These are phyloP conservation scores for Aspergillus calidoustus DNA, from an alignment of 2,329 filamentous ascomycete genomes.

Conservation along the genomic window DNA sequence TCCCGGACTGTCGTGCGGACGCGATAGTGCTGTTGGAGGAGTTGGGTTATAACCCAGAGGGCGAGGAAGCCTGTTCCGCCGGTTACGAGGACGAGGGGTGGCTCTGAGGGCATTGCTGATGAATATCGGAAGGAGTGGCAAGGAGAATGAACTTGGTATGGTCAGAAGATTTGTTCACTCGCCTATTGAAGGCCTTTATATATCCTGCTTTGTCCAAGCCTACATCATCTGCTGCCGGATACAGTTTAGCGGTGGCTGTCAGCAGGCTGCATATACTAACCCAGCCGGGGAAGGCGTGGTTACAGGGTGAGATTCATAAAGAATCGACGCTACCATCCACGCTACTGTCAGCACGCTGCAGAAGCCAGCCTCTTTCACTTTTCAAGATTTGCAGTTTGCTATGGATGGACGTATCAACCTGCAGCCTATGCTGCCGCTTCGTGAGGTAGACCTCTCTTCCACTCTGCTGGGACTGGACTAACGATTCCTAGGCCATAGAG, in stretches of 20 bases:
- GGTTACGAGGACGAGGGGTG: slow-evolving; percentile 4
- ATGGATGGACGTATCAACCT: neutral
- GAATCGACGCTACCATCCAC: neutral
- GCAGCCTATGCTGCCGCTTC: neutral
- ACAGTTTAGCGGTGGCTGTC: neutral
- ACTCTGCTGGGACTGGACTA: neutral
- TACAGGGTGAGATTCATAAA: neutral
- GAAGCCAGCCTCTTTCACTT: neutral
- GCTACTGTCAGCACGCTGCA: neutral
- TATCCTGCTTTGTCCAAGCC: no score
- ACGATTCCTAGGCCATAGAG: neutral
- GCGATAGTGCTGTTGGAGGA: neutral
- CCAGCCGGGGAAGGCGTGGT: neutral
- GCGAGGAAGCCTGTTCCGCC: slow-evolving; percentile 5
- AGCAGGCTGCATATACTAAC: neutral
- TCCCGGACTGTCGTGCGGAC: neutral
- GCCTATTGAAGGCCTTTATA: no score
- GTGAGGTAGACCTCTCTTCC: neutral
- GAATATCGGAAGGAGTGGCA: neutral
- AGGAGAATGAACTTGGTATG: neutral
- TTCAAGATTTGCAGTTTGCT: neutral
- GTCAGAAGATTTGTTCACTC: no score
- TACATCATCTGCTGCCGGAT: neutral
- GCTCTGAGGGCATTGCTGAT: neutral
- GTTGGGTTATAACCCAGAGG: neutral